Evolutionary conservation across 345 rosid species (phyloP).

Genomic region (Excoecaria cochinchinensis): DNA sequence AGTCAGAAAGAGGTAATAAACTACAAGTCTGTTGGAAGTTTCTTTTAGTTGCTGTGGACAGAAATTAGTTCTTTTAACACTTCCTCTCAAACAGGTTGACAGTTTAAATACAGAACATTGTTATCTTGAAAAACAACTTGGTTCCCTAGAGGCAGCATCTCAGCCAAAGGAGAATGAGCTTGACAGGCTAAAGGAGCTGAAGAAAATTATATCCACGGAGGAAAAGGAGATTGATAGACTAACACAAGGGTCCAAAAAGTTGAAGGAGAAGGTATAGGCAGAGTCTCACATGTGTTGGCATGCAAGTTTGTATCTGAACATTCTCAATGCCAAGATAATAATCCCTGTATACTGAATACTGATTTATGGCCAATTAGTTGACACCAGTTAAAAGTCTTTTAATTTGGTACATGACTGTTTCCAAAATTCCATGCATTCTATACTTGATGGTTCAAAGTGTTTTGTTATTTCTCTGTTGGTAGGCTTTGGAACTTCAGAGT

Average conservation of each 20-base stretch:
- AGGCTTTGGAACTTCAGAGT: slow-evolving; percentile 83
- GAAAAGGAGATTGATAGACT: slow-evolving; percentile 71
- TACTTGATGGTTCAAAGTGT: not conserved
- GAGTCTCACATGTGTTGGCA: not conserved
- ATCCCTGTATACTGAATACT: not conserved
- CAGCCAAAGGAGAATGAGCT: slow-evolving; percentile 73
- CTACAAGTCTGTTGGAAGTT: slow-evolving; percentile 1
- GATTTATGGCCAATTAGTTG: slow-evolving; percentile 10
- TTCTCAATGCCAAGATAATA: slow-evolving; percentile 6
- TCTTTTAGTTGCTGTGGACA: not conserved
- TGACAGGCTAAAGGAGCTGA: slow-evolving; percentile 60
- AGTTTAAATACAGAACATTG: slow-evolving; percentile 70
- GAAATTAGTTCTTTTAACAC: not conserved
- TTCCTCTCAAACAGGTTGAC: slow-evolving; percentile 51
- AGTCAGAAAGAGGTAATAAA: slow-evolving; percentile 72
- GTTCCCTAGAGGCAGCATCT: slow-evolving; percentile 75
- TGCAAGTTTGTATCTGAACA: not conserved
- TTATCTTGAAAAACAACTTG: slow-evolving; percentile 76
- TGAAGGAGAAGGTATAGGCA: slow-evolving; percentile 68
- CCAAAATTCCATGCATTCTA: not conserved
- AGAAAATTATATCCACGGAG: slow-evolving; percentile 53
- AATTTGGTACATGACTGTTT: slow-evolving; percentile 1
- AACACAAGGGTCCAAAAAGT: slow-evolving; percentile 61
- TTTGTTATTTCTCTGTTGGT: slow-evolving; percentile 15
- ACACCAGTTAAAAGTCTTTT: not conserved